A percentile compares a stretch with the other conserved stretches of the same genome.
Conservation (phyloP, 306 rosid genomes). For the Vicia faba region DNA sequence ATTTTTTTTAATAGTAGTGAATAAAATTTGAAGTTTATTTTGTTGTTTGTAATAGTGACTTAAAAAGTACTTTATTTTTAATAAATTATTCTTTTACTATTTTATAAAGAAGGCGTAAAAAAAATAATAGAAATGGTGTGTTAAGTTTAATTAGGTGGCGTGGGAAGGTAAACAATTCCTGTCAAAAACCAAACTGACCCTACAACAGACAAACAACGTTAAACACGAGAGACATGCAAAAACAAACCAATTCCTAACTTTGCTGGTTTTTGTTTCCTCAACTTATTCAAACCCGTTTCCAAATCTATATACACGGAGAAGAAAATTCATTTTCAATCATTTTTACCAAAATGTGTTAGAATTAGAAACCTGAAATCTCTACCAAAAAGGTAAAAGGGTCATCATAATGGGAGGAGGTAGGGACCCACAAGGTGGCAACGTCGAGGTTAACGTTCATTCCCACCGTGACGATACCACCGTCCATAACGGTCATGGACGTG, state of each 20-base stretch:
- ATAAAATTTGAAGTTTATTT: too few species aligned
- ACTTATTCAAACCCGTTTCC: constrained; percentile 3
- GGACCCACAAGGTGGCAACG: constrained; percentile 37
- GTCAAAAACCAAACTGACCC: background rate
- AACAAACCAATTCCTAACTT: constrained; percentile 16
- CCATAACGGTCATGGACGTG: constrained; percentile 38
- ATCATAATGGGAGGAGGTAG: constrained; percentile 47
- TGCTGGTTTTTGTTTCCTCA: background rate
- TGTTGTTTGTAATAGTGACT: too few species aligned
- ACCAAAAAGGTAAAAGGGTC: background rate
- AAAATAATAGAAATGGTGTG: background rate
- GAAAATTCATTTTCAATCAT: background rate
- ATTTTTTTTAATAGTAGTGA: too few species aligned
- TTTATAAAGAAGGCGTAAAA: background rate
- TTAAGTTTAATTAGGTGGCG: constrained; percentile 8
- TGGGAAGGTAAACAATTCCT: constrained; percentile 11
- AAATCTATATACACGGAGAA: background rate
- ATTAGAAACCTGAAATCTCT: constrained; percentile 40
- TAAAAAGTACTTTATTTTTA: too few species aligned
- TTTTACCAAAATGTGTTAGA: constrained; percentile 32
- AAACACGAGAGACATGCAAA: background rate
- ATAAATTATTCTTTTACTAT: too few species aligned
- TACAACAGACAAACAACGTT: background rate
- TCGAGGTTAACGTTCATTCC: constrained; percentile 56
- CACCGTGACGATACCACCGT: constrained; percentile 38